These are phyloP conservation scores for Diaporthe vexans DNA, from an alignment of 2,329 filamentous ascomycete species.

Conservation along the genomic window DNA sequence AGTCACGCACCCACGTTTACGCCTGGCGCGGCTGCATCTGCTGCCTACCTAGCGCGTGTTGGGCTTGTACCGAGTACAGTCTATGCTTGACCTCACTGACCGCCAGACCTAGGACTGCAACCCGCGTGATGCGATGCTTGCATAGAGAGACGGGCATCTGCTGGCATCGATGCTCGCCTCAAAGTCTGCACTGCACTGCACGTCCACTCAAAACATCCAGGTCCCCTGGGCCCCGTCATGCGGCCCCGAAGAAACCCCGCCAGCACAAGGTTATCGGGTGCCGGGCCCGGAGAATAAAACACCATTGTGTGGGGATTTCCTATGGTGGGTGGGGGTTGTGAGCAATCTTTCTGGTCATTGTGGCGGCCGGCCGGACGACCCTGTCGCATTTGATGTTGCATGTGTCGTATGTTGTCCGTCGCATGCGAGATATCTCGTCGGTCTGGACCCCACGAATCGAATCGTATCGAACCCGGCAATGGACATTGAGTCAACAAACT, in stretches of 20 bases:
- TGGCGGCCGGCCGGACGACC: not conserved
- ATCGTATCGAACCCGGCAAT: not conserved
- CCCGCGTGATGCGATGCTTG: slow-evolving; percentile 20
- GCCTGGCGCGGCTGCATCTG: slow-evolving; percentile 11
- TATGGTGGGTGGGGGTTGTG: not conserved
- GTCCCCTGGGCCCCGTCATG: not conserved
- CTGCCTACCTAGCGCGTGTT: not conserved
- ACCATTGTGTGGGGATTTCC: not conserved
- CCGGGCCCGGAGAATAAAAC: slow-evolving; percentile 20
- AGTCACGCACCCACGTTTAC: slow-evolving; percentile 10
- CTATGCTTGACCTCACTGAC: not conserved
- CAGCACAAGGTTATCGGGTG: slow-evolving; percentile 4
- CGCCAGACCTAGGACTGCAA: not conserved
- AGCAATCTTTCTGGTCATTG: not conserved
- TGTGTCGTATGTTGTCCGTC: slow-evolving; percentile 12
- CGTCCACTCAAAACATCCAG: not conserved
- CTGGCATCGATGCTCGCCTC: slow-evolving; percentile 6
- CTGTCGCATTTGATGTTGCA: slow-evolving; percentile 23
- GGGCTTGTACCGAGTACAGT: not conserved
- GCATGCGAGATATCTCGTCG: not conserved
- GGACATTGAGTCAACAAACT: not conserved
- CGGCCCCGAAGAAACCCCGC: not conserved
- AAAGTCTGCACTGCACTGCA: not conserved
- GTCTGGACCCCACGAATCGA: not conserved
- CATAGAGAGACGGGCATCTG: not conserved